Base-by-base conservation (phyloP, 2,329 filamentous ascomycete genomes). In the Raffaelea deltoideospora region DNA sequence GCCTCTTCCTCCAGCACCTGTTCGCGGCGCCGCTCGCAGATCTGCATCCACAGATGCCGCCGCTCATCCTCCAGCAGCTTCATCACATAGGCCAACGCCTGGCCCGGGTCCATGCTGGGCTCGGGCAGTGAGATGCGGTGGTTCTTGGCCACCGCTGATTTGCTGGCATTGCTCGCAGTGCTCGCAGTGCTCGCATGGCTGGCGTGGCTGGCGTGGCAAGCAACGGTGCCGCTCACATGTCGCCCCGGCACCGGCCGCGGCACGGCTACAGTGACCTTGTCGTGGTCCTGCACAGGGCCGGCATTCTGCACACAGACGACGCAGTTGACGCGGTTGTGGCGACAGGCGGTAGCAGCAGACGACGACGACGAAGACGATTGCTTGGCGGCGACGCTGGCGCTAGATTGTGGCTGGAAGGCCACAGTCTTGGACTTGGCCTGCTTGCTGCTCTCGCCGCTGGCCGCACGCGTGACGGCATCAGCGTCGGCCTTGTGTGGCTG, bases 31-130 rank as follows among this genome's bases (percentile, higher is more conserved):
- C 5, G 10, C 19, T 32, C 31, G 63, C 47, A 79, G n/a, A 86
- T 67, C 48, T 79, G 68, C 45, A 79, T 65, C 55, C 82, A 79
- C 37, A 92, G 59, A 52, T 92, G 82, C 11, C 69, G 67, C 31
- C 87, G 69, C 54, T 94, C 86, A 51, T 92, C 84, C 46, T 83
- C 67, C 4, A 92, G 62, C 8, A 76, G 70, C 57, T 92, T 90
- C 53, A 93, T 77, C 18, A 93, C 81, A n/a, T 77, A 72, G 8
- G 81, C 79, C 19, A 94, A 70, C 10, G 85, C 84, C 31, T 77
- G 58, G 5, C 70, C 74, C 0, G 84, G 84, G 23, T 43, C 44
- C 39, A 44, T 41, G 26, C 23, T 29, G 5, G 38, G 37, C 3
- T n/a, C n/a, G n/a, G n/a, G n/a, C n/a, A n/a, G n/a, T n/a, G n/a